Percentiles rank a stretch among this genome's conserved stretches.
Evolutionary conservation across 2,329 filamentous ascomycete species (phyloP).

Genomic region (Camillea tinctor): DNA sequence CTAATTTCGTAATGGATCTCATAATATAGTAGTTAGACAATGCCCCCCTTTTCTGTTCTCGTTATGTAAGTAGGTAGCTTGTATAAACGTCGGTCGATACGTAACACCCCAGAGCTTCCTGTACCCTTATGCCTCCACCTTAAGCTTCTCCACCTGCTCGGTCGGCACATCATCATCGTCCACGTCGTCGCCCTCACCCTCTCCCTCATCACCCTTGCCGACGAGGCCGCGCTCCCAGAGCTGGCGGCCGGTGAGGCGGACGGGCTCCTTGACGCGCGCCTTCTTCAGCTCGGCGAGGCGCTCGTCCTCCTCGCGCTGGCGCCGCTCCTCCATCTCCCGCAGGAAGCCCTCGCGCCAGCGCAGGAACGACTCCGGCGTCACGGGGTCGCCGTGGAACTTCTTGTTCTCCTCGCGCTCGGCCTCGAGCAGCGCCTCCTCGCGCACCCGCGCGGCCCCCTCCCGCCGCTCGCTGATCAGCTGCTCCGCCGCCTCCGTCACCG

Average conservation of each 20-base stretch:
- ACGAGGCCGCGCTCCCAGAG: conserved; percentile 75
- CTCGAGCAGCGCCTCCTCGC: conserved; percentile 54
- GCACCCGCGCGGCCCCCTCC: conserved; percentile 57
- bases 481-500: conserved; percentile 89
- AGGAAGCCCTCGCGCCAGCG: conserved; percentile 78
- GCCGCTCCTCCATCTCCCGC: conserved; percentile 76
- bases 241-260: conserved; percentile 70
- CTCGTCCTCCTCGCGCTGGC: conserved; percentile 68
- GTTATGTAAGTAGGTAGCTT: neutral
- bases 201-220: conserved; percentile 65
- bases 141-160: conserved; percentile 68
- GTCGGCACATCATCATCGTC: conserved; percentile 60
- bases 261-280: conserved; percentile 71
- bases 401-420: conserved; percentile 90
- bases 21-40: too few species aligned
- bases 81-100: neutral
- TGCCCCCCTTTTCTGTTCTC: conserved; percentile 1
- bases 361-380: conserved; percentile 83
- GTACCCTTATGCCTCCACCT: conserved; percentile 56
- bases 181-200: conserved; percentile 62
- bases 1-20: conserved; percentile 7
- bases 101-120: neutral
- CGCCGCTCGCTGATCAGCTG: conserved; percentile 73
- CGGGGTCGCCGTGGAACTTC: conserved; percentile 89
- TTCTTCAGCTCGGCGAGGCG: conserved; percentile 80